phyloP scores from a whole-genome alignment of 1,139 yeast genomes.

The Kodamaea anthophila region DNA sequence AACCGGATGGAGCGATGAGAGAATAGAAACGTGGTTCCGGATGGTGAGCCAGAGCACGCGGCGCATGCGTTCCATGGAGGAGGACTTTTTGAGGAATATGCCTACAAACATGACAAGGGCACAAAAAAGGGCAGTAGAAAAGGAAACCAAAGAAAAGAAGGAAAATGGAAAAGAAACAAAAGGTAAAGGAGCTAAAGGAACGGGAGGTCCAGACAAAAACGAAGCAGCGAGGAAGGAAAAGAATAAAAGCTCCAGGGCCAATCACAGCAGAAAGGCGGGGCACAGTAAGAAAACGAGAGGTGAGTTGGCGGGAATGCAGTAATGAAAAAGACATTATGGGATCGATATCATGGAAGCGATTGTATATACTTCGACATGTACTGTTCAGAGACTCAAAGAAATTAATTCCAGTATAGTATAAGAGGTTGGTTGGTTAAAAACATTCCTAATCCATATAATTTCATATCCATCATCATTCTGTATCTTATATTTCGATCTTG shows the following conservation, averaged over 20 bases:
- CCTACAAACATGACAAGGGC: constrained; percentile 11
- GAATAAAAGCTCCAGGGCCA: constrained; percentile 51
- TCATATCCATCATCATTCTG: too few species aligned
- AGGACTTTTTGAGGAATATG: constrained; percentile 38
- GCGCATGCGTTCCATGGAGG: constrained; percentile 38
- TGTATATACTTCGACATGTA: too few species aligned
- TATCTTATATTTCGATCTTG: too few species aligned
- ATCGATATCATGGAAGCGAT: too few species aligned
- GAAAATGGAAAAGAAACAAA: constrained; percentile 1
- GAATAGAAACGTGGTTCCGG: constrained; percentile 77
- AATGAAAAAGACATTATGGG: not conserved
- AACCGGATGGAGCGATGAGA: constrained; percentile 78
- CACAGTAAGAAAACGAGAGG: constrained; percentile 45
- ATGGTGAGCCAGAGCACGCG: constrained; percentile 3
- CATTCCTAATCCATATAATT: too few species aligned
- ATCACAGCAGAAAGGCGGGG: constrained; percentile 58
- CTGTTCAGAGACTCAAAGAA: too few species aligned
- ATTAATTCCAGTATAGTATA: too few species aligned
- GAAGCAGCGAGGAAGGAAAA: constrained; percentile 35
- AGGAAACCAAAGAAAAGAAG: not conserved
- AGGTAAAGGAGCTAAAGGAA: not conserved
- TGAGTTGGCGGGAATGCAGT: constrained; percentile 16
- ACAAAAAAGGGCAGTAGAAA: constrained; percentile 1
- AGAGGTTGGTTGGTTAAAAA: too few species aligned
- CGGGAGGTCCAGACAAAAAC: constrained; percentile 5